Evolutionary conservation across 2,329 filamentous ascomycete species (phyloP), one percentile per base, ranked within the genome.

Genomic region (Fonsecaea monophora): DNA sequence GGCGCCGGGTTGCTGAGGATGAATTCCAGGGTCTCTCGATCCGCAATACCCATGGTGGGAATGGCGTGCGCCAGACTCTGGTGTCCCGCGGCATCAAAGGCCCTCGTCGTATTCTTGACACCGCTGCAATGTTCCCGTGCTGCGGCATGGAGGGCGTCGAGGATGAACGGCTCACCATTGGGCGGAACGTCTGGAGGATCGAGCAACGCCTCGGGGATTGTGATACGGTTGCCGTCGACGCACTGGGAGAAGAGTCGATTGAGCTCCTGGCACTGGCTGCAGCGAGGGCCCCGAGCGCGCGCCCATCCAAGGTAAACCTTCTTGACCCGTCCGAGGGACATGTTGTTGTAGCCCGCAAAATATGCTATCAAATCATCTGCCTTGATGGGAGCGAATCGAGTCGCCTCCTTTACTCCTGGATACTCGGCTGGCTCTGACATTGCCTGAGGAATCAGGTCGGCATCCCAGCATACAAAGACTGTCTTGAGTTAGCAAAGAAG

Each of bases 331-430:
- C 56, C 56, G 2, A 59, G 56, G 13, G 56, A 59, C 56, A 59
- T 59, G n/a, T 45, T 59, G 56, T 59, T 59, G 56, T 59, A 59
- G 21, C 56, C 56, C 8, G 56, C 56, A 40, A 59, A 59, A 18
- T 59, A 59, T 34, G 37, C 30, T 25, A 59, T 59, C 56, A 59
- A 38, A 32, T 59, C 56, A 34, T 59, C 56, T 10, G 5, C 40
- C 2, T 21, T 45, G 35, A 59, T 59, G n/a, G 56, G 25, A 10
- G 56, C 34, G 56, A 59, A 59, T n/a, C 56, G 32, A 30, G n/a
- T 59, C 8, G 35, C 56, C 30, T 59, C 56, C 56, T 45, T 59
- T 18, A 21, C 21, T 40, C 56, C 56, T n/a, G 56, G 56, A n/a
- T 59, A 59, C 25, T 59, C 56, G 18, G 56, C 56, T 34, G 56